A percentile compares a stretch with the other conserved stretches of the same genome.
These are phyloP conservation scores for Aaosphaeria arxii DNA, from an alignment of 2,329 filamentous ascomycete genomes.

Conservation along the genomic window DNA sequence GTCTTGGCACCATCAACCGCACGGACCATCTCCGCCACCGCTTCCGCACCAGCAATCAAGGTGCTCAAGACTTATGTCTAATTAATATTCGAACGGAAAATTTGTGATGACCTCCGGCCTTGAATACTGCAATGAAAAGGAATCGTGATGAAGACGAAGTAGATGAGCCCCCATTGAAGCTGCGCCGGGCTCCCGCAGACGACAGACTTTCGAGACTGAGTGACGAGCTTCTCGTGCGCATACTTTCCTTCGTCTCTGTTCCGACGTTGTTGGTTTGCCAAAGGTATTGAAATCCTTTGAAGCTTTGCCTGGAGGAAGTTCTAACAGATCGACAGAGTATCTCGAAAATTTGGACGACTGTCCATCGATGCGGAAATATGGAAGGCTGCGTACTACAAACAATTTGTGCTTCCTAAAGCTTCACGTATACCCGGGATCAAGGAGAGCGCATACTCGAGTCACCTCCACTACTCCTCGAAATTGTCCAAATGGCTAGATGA, in stretches of 20 bases:
- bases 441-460: conserved; percentile 36
- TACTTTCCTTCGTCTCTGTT: conserved; percentile 74
- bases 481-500: conserved; percentile 62
- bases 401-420: conserved; percentile 80
- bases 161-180: conserved; percentile 42
- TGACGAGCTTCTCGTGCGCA: conserved; percentile 82
- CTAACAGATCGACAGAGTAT: conserved; percentile 52
- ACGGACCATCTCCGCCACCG: no score
- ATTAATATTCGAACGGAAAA: no score
- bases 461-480: conserved; percentile 52
- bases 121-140: conserved; percentile 34
- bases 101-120: neutral
- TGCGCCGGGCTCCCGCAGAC: conserved; percentile 35
- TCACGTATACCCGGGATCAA: conserved; percentile 69
- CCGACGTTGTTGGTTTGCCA: conserved; percentile 64
- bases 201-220: conserved; percentile 74
- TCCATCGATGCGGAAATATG: conserved; percentile 83
- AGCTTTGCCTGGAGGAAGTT: no score
- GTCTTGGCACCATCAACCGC: no score
- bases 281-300: conserved; percentile 43
- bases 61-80: no score
- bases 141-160: conserved; percentile 26
- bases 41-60: no score
- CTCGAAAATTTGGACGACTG: conserved; percentile 69
- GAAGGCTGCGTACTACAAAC: conserved; percentile 83